A percentile compares a stretch with the other conserved stretches of the same genome.
phyloP scores from a whole-genome alignment of 495 filamentous ascomycete genomes.

The Penicillium lividum region DNA sequence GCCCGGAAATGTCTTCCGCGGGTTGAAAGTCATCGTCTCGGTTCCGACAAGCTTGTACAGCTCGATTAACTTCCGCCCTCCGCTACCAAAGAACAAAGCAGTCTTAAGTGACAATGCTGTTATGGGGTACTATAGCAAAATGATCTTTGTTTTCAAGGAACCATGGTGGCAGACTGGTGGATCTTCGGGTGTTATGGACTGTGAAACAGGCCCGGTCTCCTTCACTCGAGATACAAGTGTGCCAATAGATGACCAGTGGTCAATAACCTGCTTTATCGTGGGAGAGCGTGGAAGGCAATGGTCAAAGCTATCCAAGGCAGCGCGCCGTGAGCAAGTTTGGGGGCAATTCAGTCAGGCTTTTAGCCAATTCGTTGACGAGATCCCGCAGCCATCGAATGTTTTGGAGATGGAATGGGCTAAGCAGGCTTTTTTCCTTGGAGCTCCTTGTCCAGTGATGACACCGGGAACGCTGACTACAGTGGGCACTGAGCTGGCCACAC shows the following conservation, averaged over 20 bases:
- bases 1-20: slow-evolving; percentile 9
- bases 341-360: slow-evolving; percentile 17
- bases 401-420: slow-evolving; percentile 34
- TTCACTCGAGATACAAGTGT: slow-evolving; percentile 45
- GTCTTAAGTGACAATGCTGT: slow-evolving; percentile 17
- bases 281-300: slow-evolving; percentile 34
- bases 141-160: slow-evolving; percentile 35
- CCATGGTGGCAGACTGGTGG: slow-evolving; percentile 46
- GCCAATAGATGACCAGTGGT: slow-evolving; percentile 31
- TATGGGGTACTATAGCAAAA: slow-evolving; percentile 39
- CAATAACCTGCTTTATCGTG: slow-evolving; percentile 43
- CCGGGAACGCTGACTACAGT: slow-evolving; percentile 27
- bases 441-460: slow-evolving; percentile 25
- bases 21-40: slow-evolving; percentile 39
- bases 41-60: slow-evolving; percentile 37
- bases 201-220: slow-evolving; percentile 33
- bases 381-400: slow-evolving; percentile 15
- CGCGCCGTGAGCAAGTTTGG: slow-evolving; percentile 16
- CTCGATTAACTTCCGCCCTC: slow-evolving; percentile 35
- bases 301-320: slow-evolving; percentile 21
- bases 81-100: slow-evolving; percentile 26
- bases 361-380: slow-evolving; percentile 6
- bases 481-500: slow-evolving; percentile 18
- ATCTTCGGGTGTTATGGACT: slow-evolving; percentile 37
- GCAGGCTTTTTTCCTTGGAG: slow-evolving; percentile 28